Percentiles rank a stretch among this genome's conserved stretches.
Evolutionary conservation across 495 filamentous ascomycete genomes (phyloP).

Genomic region (Penicillium lagena): DNA sequence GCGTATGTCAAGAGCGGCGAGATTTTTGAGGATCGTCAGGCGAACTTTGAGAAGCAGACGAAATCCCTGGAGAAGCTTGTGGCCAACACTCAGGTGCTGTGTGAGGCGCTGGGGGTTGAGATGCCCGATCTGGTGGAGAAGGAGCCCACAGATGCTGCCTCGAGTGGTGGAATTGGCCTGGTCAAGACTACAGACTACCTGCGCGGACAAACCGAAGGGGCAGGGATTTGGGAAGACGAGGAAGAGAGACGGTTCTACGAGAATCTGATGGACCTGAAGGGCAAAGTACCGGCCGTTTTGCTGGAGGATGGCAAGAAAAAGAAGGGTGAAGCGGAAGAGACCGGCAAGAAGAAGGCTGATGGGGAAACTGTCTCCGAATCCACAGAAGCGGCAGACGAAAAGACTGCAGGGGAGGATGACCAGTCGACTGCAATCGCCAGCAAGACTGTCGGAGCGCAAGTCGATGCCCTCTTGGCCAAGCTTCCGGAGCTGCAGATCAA

Average conservation of each 20-base stretch:
- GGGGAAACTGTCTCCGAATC: constrained; percentile 22
- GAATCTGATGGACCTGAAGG: constrained; percentile 89
- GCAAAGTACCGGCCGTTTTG: constrained; percentile 87
- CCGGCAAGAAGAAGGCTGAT: constrained; percentile 48
- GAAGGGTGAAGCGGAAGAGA: constrained; percentile 67
- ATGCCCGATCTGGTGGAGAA: constrained; percentile 91
- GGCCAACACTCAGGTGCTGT: constrained; percentile 83
- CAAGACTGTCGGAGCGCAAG: constrained; percentile 95
- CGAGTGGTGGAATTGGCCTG: constrained; percentile 78
- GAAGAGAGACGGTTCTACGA: constrained; percentile 98
- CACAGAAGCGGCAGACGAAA: constrained; percentile 38
- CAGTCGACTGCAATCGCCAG: constrained; percentile 91
- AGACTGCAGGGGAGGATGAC: constrained; percentile 60
- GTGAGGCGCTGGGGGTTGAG: constrained; percentile 81
- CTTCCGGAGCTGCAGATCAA: constrained; percentile 87
- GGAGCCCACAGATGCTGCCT: constrained; percentile 55
- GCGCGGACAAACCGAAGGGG: constrained; percentile 79
- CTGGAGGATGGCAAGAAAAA: constrained; percentile 96
- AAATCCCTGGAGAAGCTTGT: constrained; percentile 90
- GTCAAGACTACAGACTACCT: constrained; percentile 92
- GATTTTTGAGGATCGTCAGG: constrained; percentile 95
- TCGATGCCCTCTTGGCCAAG: constrained; percentile 82
- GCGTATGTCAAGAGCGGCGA: constrained; percentile 98
- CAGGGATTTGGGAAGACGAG: constrained; percentile 99
- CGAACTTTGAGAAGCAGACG: constrained; percentile 87